A percentile compares a stretch with the other conserved stretches of the same genome.
These are phyloP conservation scores for Rhodomyrtus tomentosa DNA, from an alignment of 345 rosid species.

Conservation along the genomic window DNA sequence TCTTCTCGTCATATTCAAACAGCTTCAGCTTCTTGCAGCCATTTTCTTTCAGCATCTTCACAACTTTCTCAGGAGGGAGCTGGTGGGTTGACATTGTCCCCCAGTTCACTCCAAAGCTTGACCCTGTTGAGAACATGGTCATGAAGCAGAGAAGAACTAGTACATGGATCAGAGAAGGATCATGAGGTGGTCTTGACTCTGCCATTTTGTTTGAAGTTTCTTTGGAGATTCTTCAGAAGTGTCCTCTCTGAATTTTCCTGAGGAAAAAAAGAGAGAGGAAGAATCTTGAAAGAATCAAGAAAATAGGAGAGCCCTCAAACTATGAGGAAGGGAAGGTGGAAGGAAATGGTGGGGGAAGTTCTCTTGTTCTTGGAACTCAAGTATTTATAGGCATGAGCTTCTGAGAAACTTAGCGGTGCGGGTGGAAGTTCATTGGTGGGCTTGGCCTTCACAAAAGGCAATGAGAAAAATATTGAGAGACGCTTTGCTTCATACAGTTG, in stretches of 20 bases:
- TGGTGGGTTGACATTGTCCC: constrained; percentile 64
- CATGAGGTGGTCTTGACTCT: neutral
- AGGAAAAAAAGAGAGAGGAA: neutral
- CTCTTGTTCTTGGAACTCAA: neutral
- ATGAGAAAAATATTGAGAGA: constrained; percentile 6
- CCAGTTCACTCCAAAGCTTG: constrained; percentile 59
- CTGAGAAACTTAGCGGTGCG: constrained; percentile 9
- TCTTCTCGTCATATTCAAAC: constrained; percentile 63
- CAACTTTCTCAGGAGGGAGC: constrained; percentile 56
- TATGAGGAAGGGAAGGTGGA: neutral
- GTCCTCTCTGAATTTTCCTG: neutral
- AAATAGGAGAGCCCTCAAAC: neutral
- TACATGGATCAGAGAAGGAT: neutral
- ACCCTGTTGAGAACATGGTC: neutral
- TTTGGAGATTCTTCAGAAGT: neutral
- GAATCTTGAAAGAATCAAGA: neutral
- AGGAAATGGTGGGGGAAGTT: neutral
- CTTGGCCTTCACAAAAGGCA: neutral
- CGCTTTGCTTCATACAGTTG: constrained; percentile 25
- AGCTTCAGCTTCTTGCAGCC: constrained; percentile 59
- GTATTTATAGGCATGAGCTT: neutral
- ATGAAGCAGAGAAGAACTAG: constrained; percentile 1
- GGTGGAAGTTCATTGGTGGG: neutral
- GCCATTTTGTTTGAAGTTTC: neutral
- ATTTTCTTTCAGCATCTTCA: constrained; percentile 47